A percentile compares a stretch with the other conserved stretches of the same genome.
Evolutionary conservation across 257 asterid species (phyloP).

Genomic region (Fraxinus excelsior): DNA sequence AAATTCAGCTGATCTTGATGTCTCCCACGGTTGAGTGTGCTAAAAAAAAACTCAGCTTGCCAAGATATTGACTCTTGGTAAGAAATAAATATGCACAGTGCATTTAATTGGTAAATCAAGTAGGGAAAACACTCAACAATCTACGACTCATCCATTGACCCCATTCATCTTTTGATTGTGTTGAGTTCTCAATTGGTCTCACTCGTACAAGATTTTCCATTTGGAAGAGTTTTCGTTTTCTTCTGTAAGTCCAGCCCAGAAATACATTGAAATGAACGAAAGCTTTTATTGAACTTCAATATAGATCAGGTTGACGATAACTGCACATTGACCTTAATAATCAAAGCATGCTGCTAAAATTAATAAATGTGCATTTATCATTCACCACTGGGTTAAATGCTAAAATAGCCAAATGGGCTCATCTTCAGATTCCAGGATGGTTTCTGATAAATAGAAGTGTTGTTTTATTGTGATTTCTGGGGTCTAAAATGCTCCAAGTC

Average conservation of each 20-base stretch:
- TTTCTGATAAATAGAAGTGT: neutral
- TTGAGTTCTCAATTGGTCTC: neutral
- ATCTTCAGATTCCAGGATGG: neutral
- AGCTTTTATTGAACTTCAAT: neutral
- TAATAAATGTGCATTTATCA: neutral
- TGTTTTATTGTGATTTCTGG: neutral
- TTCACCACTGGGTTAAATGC: neutral
- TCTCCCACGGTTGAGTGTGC: neutral
- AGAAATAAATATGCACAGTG: neutral
- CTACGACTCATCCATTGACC: neutral
- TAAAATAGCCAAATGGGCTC: neutral
- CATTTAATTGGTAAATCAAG: neutral
- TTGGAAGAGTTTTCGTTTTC: neutral
- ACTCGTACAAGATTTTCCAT: neutral
- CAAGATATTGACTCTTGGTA: no score
- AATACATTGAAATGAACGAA: neutral
- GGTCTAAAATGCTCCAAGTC: neutral
- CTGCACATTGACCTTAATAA: constrained; percentile 34
- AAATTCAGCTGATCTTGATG: neutral
- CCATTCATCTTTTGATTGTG: neutral
- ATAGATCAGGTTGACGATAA: constrained; percentile 58
- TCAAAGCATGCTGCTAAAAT: neutral
- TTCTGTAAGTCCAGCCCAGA: neutral
- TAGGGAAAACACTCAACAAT: neutral
- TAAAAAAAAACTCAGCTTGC: neutral